Conservation (phyloP, 768 basidiomycete species). For the Termitomyces sp. region DNA sequence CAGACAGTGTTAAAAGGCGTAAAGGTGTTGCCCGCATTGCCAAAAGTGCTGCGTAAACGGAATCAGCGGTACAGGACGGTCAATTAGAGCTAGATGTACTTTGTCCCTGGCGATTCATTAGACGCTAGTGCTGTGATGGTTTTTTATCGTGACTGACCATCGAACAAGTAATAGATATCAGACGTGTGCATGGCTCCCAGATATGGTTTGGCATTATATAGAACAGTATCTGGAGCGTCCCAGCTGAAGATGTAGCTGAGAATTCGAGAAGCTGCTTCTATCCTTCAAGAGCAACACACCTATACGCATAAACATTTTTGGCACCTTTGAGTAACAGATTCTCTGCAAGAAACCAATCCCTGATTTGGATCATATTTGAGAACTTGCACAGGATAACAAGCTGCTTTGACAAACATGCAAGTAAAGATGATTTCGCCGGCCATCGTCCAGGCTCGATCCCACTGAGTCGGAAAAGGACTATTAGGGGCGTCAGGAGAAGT, state of each 20-base stretch:
- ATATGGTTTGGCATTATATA: constrained; percentile 28
- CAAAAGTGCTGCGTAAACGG: background rate
- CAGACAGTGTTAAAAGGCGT: background rate
- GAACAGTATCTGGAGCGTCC: constrained; percentile 37
- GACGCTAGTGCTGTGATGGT: background rate
- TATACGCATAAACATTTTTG: constrained; percentile 28
- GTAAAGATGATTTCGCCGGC: constrained; percentile 36
- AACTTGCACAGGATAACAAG: background rate
- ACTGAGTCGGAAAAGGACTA: constrained; percentile 33
- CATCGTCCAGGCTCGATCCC: constrained; percentile 34
- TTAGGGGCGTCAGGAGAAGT: constrained; percentile 23
- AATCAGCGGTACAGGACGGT: background rate
- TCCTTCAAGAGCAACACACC: constrained; percentile 15
- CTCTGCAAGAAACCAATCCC: constrained; percentile 35
- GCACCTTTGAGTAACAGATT: constrained; percentile 21
- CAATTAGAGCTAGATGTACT: background rate
- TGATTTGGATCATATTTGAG: constrained; percentile 6
- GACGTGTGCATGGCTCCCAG: constrained; percentile 38
- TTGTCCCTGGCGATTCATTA: background rate
- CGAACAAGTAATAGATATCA: constrained; percentile 37
- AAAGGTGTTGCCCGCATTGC: constrained; percentile 1
- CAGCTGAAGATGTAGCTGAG: constrained; percentile 22
- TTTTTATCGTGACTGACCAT: constrained; percentile 22
- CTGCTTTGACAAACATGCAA: constrained; percentile 30
- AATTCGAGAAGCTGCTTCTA: background rate